Evolutionary conservation across 2,329 filamentous ascomycete genomes (phyloP).

Genomic region (Dothiorella sarmentorum): DNA sequence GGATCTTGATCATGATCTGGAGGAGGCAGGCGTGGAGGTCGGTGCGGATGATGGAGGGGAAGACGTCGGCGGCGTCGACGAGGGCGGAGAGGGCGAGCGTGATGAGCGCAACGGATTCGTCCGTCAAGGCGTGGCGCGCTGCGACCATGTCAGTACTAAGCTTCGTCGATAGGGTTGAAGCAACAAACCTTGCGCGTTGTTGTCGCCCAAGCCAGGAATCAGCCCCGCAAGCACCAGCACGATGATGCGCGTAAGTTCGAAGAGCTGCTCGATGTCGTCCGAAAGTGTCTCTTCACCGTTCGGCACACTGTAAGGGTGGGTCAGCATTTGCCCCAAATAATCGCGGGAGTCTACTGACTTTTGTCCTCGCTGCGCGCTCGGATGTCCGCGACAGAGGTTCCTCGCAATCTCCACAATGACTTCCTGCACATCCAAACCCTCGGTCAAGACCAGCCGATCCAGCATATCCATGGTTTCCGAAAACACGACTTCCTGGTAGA

Average conservation of each 20-base stretch:
- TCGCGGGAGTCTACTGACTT: conserved; percentile 51
- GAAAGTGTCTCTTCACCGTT: conserved; percentile 70
- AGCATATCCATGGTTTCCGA: conserved; percentile 95
- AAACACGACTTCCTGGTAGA: conserved; percentile 94
- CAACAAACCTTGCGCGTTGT: conserved; percentile 33
- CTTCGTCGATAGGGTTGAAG: no score
- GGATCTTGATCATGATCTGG: conserved; percentile 91
- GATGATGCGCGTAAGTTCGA: conserved; percentile 93
- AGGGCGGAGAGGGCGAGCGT: conserved; percentile 79
- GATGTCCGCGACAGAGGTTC: conserved; percentile 85
- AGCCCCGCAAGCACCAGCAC: conserved; percentile 86
- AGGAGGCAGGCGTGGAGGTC: conserved; percentile 95
- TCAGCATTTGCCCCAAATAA: conserved; percentile 17
- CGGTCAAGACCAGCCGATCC: conserved; percentile 86
- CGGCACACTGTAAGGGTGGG: conserved; percentile 24
- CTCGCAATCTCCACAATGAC: conserved; percentile 94
- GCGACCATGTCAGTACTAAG: conserved; percentile 45
- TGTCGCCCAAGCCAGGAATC: conserved; percentile 74
- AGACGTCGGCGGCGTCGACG: conserved; percentile 91
- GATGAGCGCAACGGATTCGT: conserved; percentile 80
- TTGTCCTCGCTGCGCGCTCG: conserved; percentile 66
- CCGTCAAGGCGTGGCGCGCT: conserved; percentile 74
- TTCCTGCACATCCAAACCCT: conserved; percentile 80
- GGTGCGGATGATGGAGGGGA: conserved; percentile 92
- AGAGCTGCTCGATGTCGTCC: conserved; percentile 96